phyloP scores from a whole-genome alignment of 164 flowering plant genomes.

The Stephania cephalantha region DNA sequence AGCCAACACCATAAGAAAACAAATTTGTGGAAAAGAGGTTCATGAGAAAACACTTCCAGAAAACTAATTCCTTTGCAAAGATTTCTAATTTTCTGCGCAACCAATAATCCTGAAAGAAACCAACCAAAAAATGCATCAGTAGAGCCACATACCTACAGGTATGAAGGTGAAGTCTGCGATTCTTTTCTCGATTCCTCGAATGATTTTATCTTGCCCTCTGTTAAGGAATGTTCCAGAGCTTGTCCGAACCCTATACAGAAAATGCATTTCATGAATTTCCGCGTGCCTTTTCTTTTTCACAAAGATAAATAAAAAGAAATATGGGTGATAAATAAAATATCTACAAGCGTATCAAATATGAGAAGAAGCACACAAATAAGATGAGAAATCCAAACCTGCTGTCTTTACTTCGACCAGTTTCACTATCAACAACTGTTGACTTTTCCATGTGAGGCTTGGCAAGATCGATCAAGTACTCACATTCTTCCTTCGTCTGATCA shows the following conservation, averaged over 20 bases:
- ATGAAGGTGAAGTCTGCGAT: slow-evolving; percentile 90
- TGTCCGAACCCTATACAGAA: slow-evolving; percentile 69
- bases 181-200: slow-evolving; percentile 71
- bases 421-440: slow-evolving; percentile 85
- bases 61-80: not conserved
- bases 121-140: not conserved
- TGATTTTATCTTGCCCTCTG: slow-evolving; percentile 72
- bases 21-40: not conserved
- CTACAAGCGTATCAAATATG: not conserved
- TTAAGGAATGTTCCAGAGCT: slow-evolving; percentile 82
- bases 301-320: not conserved
- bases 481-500: slow-evolving; percentile 79
- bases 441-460: slow-evolving; percentile 85
- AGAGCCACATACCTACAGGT: slow-evolving; percentile 63
- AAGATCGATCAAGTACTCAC: slow-evolving; percentile 75
- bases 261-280: not conserved
- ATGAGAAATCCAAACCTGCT: slow-evolving; percentile 58
- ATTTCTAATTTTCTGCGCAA: not conserved
- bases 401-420: slow-evolving; percentile 83
- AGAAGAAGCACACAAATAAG: not conserved
- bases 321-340: not conserved
- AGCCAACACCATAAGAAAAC: not conserved
- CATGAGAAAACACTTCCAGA: not conserved
- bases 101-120: not conserved
- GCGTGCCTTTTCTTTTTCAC: not conserved